phyloP scores from a whole-genome alignment of 768 basidiomycete genomes.

The Psilocybe azurescens region DNA sequence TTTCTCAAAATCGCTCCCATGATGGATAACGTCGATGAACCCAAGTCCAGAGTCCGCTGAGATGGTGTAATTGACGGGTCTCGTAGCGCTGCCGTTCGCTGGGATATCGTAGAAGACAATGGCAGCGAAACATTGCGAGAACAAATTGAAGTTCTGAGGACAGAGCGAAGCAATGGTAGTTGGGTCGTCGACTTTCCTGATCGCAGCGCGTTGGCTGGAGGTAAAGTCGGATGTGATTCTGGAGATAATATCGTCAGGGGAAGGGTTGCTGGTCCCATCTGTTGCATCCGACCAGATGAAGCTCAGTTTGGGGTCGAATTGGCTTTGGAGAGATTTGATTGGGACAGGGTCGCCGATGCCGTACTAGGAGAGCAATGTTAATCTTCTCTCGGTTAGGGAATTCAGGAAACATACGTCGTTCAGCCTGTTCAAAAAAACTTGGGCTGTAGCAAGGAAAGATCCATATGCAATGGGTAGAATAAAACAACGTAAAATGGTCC shows the following conservation, averaged over 20 bases:
- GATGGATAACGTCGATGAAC: conserved; percentile 68
- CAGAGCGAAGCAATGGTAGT: conserved; percentile 60
- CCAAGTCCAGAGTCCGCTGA: conserved; percentile 69
- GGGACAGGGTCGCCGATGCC: conserved; percentile 64
- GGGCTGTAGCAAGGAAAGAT: conserved; percentile 68
- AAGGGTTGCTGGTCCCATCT: conserved; percentile 56
- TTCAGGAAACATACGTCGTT: conserved; percentile 55
- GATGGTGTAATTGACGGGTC: conserved; percentile 70
- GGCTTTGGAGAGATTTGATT: conserved; percentile 49
- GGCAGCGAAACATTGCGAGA: conserved; percentile 75
- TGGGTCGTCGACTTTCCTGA: conserved; percentile 53
- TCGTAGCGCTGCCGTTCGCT: conserved; percentile 32
- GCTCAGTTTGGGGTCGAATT: conserved; percentile 57
- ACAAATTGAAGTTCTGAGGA: conserved; percentile 75
- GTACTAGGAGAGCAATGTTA: conserved; percentile 43
- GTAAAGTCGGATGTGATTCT: conserved; percentile 62
- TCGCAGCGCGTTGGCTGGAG: conserved; percentile 46
- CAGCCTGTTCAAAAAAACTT: conserved; percentile 61
- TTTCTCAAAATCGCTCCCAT: conserved; percentile 72
- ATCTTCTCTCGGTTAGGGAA: not conserved
- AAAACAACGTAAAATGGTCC: conserved; percentile 72
- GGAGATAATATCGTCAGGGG: conserved; percentile 64
- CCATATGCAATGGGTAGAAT: conserved; percentile 72
- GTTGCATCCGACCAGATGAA: conserved; percentile 77
- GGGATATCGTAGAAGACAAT: conserved; percentile 69